Base-by-base conservation (phyloP, 2,329 filamentous ascomycete species). In the Colletotrichum spaethianum region DNA sequence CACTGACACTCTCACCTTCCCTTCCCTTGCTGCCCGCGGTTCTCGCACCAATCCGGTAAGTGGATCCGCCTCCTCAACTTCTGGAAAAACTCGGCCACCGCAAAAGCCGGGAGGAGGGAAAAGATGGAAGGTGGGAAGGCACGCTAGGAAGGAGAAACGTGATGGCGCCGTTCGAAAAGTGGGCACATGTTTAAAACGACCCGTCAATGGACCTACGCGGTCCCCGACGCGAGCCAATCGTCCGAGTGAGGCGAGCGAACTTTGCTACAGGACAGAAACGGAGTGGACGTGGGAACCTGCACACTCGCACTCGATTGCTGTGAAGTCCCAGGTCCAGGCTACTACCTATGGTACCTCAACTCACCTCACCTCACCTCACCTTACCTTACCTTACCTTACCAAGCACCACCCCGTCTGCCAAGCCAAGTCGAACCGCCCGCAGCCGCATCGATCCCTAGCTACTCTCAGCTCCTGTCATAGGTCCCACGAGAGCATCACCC, bases 181-280 rank as follows among this genome's bases (percentile, higher is more conserved):
- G 69, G 69, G 36, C 11, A 16, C 31, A 40, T 26, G 52, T 59
- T 59, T 60, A 48, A 48, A 63, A 40, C 28, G 69, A 69, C 69
- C 69, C 65, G 69, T 59, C 60, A 63, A 63, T 69, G 40, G 69
- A 63, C 65, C 65, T 60, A 23, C 68, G 46, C 63, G 52, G 63
- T 73, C 67, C 69, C 72, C 63, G 59, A 52, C 52, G 52, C 67
- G 18, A 72, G 46, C 73, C 73, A 74, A 74, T 74, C 71, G 63
- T 70, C 42, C 56, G 52, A 65, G 63, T 73, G 71, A 74, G 73
- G 73, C 73, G 70, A 56, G 57, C 71, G 63, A 28, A 44, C 33
- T 61, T 31, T 61, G 56, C 67, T 52, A 48, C 55, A 50, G 33
- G 59, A 62, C 42, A 23, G 16, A 62, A 55, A 52, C 38, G 44